Evolutionary conservation across 139 green algal species (phyloP).

Genomic region (Ettlia oleoabundans): DNA sequence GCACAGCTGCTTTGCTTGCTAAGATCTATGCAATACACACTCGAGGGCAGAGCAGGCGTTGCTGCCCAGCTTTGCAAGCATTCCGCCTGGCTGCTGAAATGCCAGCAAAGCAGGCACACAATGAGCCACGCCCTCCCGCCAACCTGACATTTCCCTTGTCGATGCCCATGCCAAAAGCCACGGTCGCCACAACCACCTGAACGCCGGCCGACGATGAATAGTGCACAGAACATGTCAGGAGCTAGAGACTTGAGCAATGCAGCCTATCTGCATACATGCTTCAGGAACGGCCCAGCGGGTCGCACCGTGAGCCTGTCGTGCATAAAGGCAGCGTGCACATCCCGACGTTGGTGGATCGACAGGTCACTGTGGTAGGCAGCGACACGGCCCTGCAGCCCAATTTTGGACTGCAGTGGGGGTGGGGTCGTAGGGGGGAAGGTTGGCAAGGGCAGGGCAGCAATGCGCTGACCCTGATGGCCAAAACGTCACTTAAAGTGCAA

Average conservation of each 20-base stretch:
- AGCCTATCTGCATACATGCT: too few species aligned
- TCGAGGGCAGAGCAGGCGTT: too few species aligned
- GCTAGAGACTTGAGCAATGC: not conserved
- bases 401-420: not conserved
- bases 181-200: constrained; percentile 38
- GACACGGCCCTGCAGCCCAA: constrained; percentile 11
- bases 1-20: too few species aligned
- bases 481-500: too few species aligned
- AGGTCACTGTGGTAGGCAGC: constrained; percentile 61
- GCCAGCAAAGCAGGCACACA: not conserved
- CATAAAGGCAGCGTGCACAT: constrained; percentile 62
- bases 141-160: constrained; percentile 25
- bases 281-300: too few species aligned
- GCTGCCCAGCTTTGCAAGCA: too few species aligned
- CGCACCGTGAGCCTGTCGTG: constrained; percentile 47
- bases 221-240: too few species aligned
- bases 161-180: constrained; percentile 56
- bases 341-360: constrained; percentile 21
- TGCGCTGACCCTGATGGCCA: too few species aligned
- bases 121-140: not conserved
- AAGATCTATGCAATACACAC: not conserved
- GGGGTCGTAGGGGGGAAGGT: not conserved
- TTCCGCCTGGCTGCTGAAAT: too few species aligned
- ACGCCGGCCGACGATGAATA: too few species aligned
- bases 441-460: not conserved